Evolutionary conservation across 768 basidiomycete species (phyloP).

Genomic region (Mycena leptocephala): DNA sequence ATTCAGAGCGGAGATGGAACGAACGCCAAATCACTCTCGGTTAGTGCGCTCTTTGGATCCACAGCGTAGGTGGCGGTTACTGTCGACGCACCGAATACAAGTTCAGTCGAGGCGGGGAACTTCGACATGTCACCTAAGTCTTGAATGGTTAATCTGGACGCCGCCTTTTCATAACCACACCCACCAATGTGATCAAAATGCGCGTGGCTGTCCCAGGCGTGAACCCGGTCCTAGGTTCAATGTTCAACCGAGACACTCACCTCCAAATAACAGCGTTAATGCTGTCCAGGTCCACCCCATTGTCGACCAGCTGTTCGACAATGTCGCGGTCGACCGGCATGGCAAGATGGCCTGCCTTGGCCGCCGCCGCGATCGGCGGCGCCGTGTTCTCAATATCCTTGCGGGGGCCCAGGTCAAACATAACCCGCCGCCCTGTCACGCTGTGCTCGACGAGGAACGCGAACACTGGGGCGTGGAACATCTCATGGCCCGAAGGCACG

Average conservation of each 20-base stretch:
- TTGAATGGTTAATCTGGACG: too few species aligned
- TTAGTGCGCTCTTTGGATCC: slow-evolving; percentile 25
- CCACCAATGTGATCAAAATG: slow-evolving; percentile 42
- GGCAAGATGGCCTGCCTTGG: not conserved
- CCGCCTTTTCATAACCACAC: too few species aligned
- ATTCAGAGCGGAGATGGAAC: not conserved
- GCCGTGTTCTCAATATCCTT: not conserved
- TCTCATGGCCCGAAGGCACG: not conserved
- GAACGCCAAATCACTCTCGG: slow-evolving; percentile 34
- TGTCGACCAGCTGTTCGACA: slow-evolving; percentile 20
- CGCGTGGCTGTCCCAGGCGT: slow-evolving; percentile 23
- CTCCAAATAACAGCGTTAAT: slow-evolving; percentile 40
- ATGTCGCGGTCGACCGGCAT: slow-evolving; percentile 31
- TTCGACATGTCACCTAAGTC: slow-evolving; percentile 40
- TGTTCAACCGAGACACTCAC: not conserved
- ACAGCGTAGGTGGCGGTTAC: slow-evolving; percentile 3
- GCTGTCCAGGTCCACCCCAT: slow-evolving; percentile 23
- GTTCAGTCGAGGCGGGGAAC: slow-evolving; percentile 35
- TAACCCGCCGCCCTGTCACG: not conserved
- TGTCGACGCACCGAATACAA: slow-evolving; percentile 33
- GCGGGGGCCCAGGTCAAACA: not conserved
- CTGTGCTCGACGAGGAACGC: not conserved
- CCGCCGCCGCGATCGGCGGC: slow-evolving; percentile 1
- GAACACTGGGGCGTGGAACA: not conserved
- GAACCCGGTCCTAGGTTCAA: not conserved